phyloP scores from a whole-genome alignment of 2,329 filamentous ascomycete genomes.

The Botrytis sinoallii region DNA sequence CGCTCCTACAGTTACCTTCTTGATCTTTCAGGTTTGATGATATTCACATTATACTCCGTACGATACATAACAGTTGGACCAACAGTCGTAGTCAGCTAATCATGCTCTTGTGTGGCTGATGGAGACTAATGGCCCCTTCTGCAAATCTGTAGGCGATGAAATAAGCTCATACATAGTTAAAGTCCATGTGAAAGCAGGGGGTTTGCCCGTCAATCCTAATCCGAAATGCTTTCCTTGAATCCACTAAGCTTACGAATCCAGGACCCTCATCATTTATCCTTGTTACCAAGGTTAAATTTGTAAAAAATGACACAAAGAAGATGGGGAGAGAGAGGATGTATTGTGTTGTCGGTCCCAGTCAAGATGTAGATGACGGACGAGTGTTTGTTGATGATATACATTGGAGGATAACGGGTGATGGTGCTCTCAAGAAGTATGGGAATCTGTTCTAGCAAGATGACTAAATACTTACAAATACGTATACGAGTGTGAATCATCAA shows the following conservation, averaged over 20 bases:
- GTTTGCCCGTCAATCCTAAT: background rate
- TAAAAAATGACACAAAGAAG: background rate
- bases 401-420: background rate
- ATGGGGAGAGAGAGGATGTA: background rate
- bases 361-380: background rate
- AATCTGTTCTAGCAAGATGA: background rate
- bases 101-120: background rate
- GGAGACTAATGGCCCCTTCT: conserved; percentile 7
- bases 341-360: background rate
- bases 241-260: conserved; percentile 17
- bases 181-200: conserved; percentile 7
- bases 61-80: background rate
- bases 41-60: conserved; percentile 1
- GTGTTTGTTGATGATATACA: background rate
- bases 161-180: conserved; percentile 9
- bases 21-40: conserved; percentile 8
- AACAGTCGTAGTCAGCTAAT: background rate
- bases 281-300: background rate
- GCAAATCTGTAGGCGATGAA: conserved; percentile 9
- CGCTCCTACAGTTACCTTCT: background rate
- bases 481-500: background rate
- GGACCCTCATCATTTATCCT: conserved; percentile 1
- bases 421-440: background rate
- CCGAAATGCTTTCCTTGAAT: conserved; percentile 1
- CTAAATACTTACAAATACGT: background rate